phyloP scores from a whole-genome alignment of 2,329 filamentous ascomycete genomes.

The Dothistroma septosporum region DNA sequence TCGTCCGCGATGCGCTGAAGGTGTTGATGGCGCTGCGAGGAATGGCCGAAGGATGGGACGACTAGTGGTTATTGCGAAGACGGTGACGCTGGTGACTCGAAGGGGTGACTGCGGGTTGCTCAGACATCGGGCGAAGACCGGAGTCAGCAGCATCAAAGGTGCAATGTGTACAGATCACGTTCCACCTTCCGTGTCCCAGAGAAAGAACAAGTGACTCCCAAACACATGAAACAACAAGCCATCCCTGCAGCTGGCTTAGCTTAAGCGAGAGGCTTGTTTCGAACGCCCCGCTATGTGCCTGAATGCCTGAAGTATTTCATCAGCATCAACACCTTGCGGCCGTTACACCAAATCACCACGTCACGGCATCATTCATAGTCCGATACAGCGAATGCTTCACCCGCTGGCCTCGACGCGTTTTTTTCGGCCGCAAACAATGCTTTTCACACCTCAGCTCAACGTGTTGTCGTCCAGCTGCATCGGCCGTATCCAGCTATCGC shows the following conservation, averaged over 20 bases:
- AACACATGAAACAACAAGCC: background rate
- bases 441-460: background rate
- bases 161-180: conserved; percentile 3
- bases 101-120: background rate
- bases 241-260: background rate
- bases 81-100: background rate
- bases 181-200: background rate
- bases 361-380: background rate
- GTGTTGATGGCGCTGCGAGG: conserved; percentile 4
- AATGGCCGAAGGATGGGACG: conserved; percentile 6
- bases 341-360: background rate
- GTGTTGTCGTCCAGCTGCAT: background rate
- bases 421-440: background rate
- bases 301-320: background rate
- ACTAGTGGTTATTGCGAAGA: background rate
- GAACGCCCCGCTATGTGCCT: background rate
- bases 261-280: background rate
- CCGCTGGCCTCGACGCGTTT: background rate
- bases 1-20: background rate
- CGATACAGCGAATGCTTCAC: background rate
- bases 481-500: background rate
- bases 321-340: background rate
- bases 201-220: conserved; percentile 2
- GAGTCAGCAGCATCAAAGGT: conserved; percentile 6
- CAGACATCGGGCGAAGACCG: conserved; percentile 1